Conservation (phyloP, 2,329 filamentous ascomycete species). For the Decorospora gaudefroyi region DNA sequence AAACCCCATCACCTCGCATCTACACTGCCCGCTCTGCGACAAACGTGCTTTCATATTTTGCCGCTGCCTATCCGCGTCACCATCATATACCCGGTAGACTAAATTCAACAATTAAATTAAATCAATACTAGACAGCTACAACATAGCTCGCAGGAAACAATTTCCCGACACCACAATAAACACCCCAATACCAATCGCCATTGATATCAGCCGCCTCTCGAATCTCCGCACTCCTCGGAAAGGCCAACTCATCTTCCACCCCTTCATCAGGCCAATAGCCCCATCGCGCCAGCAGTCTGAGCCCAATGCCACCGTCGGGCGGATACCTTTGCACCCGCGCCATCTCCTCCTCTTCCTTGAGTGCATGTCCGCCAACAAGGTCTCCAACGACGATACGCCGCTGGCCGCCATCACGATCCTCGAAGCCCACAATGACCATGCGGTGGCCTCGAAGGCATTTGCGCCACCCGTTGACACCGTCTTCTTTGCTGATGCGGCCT, state of each 20-base stretch:
- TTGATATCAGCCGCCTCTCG: conserved; percentile 85
- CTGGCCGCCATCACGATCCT: conserved; percentile 68
- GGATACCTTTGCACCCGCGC: conserved; percentile 59
- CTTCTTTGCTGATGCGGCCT: conserved; percentile 70
- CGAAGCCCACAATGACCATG: conserved; percentile 80
- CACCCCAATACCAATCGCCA: conserved; percentile 86
- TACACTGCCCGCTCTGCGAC: no score
- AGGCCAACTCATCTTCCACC: conserved; percentile 75
- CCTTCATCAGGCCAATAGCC: conserved; percentile 72
- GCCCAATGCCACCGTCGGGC: conserved; percentile 73
- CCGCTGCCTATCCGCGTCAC: background rate
- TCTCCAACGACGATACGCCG: conserved; percentile 70
- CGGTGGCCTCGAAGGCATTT: conserved; percentile 79
- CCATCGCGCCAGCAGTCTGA: conserved; percentile 69
- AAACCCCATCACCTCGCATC: no score
- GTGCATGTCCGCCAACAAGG: conserved; percentile 73
- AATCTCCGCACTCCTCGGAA: conserved; percentile 82
- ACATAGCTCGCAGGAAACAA: conserved; percentile 80
- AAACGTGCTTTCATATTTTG: no score
- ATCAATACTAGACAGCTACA: conserved; percentile 7
- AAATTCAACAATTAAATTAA: background rate
- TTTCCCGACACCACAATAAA: conserved; percentile 78
- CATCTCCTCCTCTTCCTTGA: conserved; percentile 62
- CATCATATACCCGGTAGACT: no score
- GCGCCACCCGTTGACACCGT: conserved; percentile 81